Percentiles rank a stretch among this genome's conserved stretches.
phyloP scores from a whole-genome alignment of 371 early-diverging fungal species.

The Mortierella sp. region DNA sequence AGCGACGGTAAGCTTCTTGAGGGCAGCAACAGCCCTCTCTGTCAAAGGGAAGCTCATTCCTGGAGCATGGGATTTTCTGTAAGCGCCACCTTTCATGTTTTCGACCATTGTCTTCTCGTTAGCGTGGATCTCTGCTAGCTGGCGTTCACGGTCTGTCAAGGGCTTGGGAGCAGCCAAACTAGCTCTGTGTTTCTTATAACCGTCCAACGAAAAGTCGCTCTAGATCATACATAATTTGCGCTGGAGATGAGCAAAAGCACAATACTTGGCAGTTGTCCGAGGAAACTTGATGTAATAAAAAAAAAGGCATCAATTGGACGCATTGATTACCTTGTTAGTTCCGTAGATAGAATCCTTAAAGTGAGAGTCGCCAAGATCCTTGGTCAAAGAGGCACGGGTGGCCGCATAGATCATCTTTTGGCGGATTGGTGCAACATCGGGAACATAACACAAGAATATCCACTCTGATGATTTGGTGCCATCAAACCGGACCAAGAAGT shows the following conservation, averaged over 20 bases:
- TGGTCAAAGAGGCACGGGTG: slow-evolving; percentile 79
- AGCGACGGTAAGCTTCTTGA: slow-evolving; percentile 59
- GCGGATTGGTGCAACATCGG: slow-evolving; percentile 81
- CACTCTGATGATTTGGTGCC: slow-evolving; percentile 70
- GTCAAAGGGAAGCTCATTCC: slow-evolving; percentile 72
- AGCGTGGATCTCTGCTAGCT: slow-evolving; percentile 74
- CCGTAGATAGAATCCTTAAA: slow-evolving; percentile 88
- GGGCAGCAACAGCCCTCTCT: slow-evolving; percentile 67
- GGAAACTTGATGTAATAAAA: no score
- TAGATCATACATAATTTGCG: slow-evolving; percentile 31
- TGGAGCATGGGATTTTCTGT: slow-evolving; percentile 72
- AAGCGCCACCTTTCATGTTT: slow-evolving; percentile 66
- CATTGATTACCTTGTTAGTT: slow-evolving; percentile 70
- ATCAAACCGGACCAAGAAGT: slow-evolving; percentile 78
- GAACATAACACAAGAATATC: slow-evolving; percentile 84
- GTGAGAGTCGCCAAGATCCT: slow-evolving; percentile 81
- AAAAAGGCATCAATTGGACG: no score
- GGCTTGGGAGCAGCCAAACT: slow-evolving; percentile 85
- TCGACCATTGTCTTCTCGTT: slow-evolving; percentile 59
- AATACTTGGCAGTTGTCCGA: no score
- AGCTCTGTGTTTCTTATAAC: slow-evolving; percentile 78
- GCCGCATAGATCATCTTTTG: slow-evolving; percentile 94
- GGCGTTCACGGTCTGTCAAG: slow-evolving; percentile 84
- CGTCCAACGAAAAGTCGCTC: slow-evolving; percentile 77
- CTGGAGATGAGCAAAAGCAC: not conserved